Evolutionary conservation across 2,329 filamentous ascomycete species (phyloP).

Genomic region (Pseudogymnoascus sp.): DNA sequence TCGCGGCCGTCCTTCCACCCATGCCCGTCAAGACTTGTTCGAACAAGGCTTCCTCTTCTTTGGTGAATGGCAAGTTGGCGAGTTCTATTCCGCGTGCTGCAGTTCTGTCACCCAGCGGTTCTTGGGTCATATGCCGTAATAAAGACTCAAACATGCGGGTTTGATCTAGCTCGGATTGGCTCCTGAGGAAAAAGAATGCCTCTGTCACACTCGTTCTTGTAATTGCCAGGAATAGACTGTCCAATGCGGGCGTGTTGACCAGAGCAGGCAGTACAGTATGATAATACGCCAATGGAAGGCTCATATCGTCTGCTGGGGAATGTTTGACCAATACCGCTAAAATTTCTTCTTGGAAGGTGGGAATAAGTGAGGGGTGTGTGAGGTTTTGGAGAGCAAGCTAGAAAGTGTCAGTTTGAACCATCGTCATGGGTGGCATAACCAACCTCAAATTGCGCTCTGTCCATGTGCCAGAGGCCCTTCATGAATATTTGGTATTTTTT

Average conservation of each 20-base stretch:
- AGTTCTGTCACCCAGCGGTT: conserved; percentile 30
- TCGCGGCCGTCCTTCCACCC: conserved; percentile 54
- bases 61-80: conserved; percentile 62
- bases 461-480: conserved; percentile 73
- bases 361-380: conserved; percentile 68
- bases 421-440: conserved; percentile 12
- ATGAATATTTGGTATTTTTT: conserved; percentile 73
- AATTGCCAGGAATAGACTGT: conserved; percentile 62
- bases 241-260: conserved; percentile 52
- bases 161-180: conserved; percentile 53
- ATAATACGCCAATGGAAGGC: conserved; percentile 69
- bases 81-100: conserved; percentile 59
- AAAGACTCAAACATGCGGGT: conserved; percentile 60
- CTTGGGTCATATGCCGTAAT: conserved; percentile 48
- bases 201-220: conserved; percentile 60
- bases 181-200: conserved; percentile 65
- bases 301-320: conserved; percentile 50
- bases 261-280: conserved; percentile 66
- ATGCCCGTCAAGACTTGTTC: conserved; percentile 58
- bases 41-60: conserved; percentile 66
- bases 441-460: conserved; percentile 61
- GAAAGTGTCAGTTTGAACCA: conserved; percentile 20
- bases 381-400: conserved; percentile 65
- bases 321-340: conserved; percentile 59
- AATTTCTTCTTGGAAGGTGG: conserved; percentile 79